These are phyloP conservation scores for Microbotryum saponariae DNA, from an alignment of 1,284 basidiomycete genomes.

Conservation along the genomic window DNA sequence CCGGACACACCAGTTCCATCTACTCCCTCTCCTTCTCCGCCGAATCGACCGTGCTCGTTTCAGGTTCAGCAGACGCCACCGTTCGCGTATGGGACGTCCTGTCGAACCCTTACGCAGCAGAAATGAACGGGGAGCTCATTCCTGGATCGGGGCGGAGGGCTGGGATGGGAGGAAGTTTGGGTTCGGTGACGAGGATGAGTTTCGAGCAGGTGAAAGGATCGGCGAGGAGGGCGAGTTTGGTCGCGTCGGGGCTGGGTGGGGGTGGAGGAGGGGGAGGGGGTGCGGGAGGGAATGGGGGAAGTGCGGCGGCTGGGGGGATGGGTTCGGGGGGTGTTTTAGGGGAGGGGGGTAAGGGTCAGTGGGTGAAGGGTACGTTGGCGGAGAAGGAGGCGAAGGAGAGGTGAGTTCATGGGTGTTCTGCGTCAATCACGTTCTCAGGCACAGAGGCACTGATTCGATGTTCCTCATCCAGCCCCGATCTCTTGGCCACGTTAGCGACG, in stretches of 20 bases:
- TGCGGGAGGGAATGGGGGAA: background rate
- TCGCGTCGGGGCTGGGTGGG: background rate
- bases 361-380: background rate
- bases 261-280: background rate
- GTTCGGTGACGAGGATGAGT: conserved; percentile 8
- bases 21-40: conserved; percentile 86
- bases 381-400: conserved; percentile 8
- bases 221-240: background rate
- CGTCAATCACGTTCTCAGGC: background rate
- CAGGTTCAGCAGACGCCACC: conserved; percentile 84
- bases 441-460: conserved; percentile 4
- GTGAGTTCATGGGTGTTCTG: background rate
- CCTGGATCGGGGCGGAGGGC: conserved; percentile 2
- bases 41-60: conserved; percentile 82
- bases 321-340: background rate
- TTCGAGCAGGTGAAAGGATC: background rate
- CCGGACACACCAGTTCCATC: conserved; percentile 79
- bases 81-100: conserved; percentile 96
- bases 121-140: conserved; percentile 5
- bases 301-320: background rate
- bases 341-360: no score
- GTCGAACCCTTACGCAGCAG: conserved; percentile 40
- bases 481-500: conserved; percentile 84
- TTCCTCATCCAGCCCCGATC: conserved; percentile 59
- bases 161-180: conserved; percentile 38